These are phyloP conservation scores for Jackrogersella multiformis DNA, from an alignment of 495 filamentous ascomycete genomes.

Conservation along the genomic window DNA sequence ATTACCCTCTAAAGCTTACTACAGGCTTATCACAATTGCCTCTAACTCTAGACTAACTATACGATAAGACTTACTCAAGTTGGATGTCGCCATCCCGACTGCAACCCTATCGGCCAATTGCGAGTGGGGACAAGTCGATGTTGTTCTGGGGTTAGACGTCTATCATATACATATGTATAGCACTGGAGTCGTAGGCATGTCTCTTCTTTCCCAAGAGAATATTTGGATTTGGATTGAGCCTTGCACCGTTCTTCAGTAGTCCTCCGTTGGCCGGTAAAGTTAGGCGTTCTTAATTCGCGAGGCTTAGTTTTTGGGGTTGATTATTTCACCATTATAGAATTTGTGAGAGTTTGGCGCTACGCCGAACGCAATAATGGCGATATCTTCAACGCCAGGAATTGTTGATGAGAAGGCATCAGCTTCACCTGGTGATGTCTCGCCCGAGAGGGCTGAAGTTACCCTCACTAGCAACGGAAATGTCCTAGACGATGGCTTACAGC, in stretches of 20 bases:
- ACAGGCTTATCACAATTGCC: conserved; percentile 10
- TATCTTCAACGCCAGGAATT: neutral
- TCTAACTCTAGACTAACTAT: neutral
- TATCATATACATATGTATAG: neutral
- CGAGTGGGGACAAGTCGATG: neutral
- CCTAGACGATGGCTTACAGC: conserved; percentile 45
- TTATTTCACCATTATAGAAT: neutral
- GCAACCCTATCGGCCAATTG: conserved; percentile 27
- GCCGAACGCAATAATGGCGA: conserved; percentile 1
- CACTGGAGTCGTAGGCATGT: neutral
- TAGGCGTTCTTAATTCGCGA: neutral
- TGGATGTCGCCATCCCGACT: conserved; percentile 17
- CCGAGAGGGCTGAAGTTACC: conserved; percentile 1
- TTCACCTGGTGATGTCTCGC: conserved; percentile 6
- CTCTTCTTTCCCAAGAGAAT: neutral
- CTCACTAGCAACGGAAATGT: conserved; percentile 43
- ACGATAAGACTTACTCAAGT: conserved; percentile 30
- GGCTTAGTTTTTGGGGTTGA: neutral
- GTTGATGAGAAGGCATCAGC: conserved; percentile 22
- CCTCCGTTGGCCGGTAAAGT: neutral
- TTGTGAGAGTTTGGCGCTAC: neutral
- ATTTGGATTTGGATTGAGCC: neutral
- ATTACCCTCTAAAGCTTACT: conserved; percentile 19
- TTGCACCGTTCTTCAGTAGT: neutral
- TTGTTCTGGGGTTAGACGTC: neutral